Evolutionary conservation across 2,329 filamentous ascomycete genomes (phyloP), one percentile per base, ranked within the genome.

Genomic region (Epichloe gansuensis): DNA sequence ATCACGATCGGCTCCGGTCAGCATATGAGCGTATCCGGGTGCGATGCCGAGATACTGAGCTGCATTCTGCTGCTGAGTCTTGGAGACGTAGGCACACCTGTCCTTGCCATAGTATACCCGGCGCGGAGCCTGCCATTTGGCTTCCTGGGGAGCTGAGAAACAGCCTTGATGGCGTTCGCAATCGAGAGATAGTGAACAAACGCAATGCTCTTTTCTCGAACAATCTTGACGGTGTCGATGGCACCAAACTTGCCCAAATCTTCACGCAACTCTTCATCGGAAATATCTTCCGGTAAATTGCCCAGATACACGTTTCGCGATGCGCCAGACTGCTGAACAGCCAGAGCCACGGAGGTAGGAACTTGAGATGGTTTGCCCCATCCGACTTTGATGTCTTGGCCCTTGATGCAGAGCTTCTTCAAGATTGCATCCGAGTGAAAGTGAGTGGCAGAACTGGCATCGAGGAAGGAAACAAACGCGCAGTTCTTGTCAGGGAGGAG

Each of bases 401-500:
- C 91, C 72, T 95, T 91, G 75, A 98, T 95, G 63, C 91, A 91
- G 67, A 98, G 82, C 78, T 97, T 98, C 78, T 98, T 98, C 80
- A 98, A 81, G 72, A 98, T 98, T 61, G 93, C 93, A 77, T 98
- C 93, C 21, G 93, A 98, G 76, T 98, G 93, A 74, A 98, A 98
- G 69, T 98, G 93, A 23, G 91, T 97, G 53, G 93, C 93, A 34
- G 93, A 96, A 73, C 91, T 95, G 63, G 91, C 90, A 65, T 98
- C 93, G 59, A 98, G 77, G 75, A 98, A 98, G 7, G 93, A 98
- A 67, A 98, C 97, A 77, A 98, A 98, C 54, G 93, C 93, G 66
- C 93, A 98, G 78, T 97, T 98, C 88, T 97, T 98, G 73, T 98
- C 93, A 25, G 91, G 89, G 52, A 98, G 77, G 59, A 98, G 80